phyloP scores from a whole-genome alignment of 306 rosid genomes.

The Lagenaria siceraria region DNA sequence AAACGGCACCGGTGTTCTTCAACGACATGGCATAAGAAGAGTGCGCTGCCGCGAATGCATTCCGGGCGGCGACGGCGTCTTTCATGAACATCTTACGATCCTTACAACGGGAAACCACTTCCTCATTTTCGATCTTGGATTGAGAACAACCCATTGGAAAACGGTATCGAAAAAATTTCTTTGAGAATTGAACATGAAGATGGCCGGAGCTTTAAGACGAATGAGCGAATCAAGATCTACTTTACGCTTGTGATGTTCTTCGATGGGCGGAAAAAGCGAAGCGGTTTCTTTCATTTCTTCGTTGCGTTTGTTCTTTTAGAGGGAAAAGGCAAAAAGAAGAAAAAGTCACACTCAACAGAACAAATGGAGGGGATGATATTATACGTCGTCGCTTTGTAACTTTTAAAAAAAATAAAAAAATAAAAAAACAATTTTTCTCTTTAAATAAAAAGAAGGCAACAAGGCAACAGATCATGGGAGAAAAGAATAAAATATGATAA shows the following conservation, averaged over 20 bases:
- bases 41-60: conserved; percentile 88
- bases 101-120: conserved; percentile 74
- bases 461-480: too few species aligned
- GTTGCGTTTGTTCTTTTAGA: background rate
- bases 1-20: conserved; percentile 79
- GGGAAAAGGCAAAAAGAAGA: background rate
- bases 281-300: conserved; percentile 5
- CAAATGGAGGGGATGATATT: background rate
- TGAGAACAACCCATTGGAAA: conserved; percentile 73
- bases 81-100: conserved; percentile 68
- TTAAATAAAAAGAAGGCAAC: too few species aligned
- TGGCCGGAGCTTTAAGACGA: background rate
- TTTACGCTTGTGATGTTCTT: conserved; percentile 6
- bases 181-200: conserved; percentile 3
- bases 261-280: conserved; percentile 3
- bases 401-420: too few species aligned
- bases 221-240: conserved; percentile 2
- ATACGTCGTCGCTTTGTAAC: background rate
- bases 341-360: background rate
- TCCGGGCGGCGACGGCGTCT: conserved; percentile 52
- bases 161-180: background rate
- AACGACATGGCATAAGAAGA: conserved; percentile 52
- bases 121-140: conserved; percentile 96
- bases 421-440: too few species aligned
- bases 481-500: background rate